phyloP scores from a whole-genome alignment of 2,329 filamentous ascomycete species.

The Thelonectria blattea region DNA sequence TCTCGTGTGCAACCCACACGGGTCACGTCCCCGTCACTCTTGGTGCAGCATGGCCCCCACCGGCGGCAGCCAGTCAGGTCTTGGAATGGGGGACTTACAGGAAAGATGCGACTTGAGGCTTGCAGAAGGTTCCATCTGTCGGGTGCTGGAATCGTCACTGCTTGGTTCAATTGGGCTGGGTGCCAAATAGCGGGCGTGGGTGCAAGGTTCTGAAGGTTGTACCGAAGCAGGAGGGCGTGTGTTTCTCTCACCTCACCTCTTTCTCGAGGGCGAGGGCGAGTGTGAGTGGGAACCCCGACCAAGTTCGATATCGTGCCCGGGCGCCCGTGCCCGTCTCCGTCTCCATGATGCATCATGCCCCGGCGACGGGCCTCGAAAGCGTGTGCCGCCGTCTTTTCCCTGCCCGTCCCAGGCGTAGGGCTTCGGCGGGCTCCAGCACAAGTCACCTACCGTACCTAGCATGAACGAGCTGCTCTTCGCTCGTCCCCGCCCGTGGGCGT shows the following conservation, averaged over 20 bases:
- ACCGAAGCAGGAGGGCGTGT: background rate
- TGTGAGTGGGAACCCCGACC: background rate
- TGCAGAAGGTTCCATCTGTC: constrained; percentile 19
- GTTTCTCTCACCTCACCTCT: background rate
- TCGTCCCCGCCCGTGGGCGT: background rate
- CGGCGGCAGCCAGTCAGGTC: constrained; percentile 8
- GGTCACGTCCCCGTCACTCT: constrained; percentile 2
- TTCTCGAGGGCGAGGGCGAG: background rate
- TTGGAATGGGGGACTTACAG: constrained; percentile 10
- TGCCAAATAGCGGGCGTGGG: constrained; percentile 5
- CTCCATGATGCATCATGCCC: background rate
- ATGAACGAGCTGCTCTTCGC: background rate
- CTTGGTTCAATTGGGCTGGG: constrained; percentile 9
- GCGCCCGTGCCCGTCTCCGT: constrained; percentile 6
- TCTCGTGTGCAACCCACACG: constrained; percentile 7
- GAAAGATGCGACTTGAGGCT: constrained; percentile 11
- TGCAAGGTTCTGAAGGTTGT: background rate
- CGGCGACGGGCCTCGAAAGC: background rate
- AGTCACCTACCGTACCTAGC: background rate
- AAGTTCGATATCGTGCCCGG: constrained; percentile 13
- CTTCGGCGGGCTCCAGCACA: background rate
- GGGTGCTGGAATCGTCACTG: constrained; percentile 8
- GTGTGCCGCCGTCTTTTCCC: constrained; percentile 8
- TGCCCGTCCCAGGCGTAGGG: background rate
- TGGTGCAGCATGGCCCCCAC: constrained; percentile 9